Evolutionary conservation across 202 grass and related monocot genomes (phyloP).

Genomic region (Setaria viridis): DNA sequence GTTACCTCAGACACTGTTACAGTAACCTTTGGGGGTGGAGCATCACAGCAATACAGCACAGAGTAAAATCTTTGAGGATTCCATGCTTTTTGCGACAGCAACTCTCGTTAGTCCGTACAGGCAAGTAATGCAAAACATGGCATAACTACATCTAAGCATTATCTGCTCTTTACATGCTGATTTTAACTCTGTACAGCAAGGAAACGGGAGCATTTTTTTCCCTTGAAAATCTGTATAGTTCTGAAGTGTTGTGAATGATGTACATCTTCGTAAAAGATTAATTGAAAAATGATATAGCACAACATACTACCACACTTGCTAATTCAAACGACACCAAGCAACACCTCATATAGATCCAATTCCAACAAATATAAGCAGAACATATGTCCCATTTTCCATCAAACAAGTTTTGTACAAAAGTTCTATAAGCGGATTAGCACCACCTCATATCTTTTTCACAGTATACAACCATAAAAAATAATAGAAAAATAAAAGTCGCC

Average conservation of each 20-base stretch:
- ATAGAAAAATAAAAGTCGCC: background rate
- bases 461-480: background rate
- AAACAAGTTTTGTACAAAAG: slow-evolving; percentile 35
- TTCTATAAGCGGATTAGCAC: background rate
- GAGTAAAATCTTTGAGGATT: slow-evolving; percentile 65
- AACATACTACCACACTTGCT: background rate
- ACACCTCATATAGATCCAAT: slow-evolving; percentile 7
- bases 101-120: slow-evolving; percentile 57
- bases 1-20: slow-evolving; percentile 68
- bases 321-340: background rate
- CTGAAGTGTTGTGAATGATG: background rate
- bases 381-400: slow-evolving; percentile 42
- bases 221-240: background rate
- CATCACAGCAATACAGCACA: slow-evolving; percentile 65
- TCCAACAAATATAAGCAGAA: slow-evolving; percentile 20
- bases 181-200: background rate
- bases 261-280: background rate
- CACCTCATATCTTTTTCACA: slow-evolving; percentile 8
- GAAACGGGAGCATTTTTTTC: background rate
- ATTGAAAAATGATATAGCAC: background rate
- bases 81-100: slow-evolving; percentile 63
- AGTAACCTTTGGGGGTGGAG: slow-evolving; percentile 51
- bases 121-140: slow-evolving; percentile 46
- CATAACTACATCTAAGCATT: slow-evolving; percentile 24
- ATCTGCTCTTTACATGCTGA: slow-evolving; percentile 6